These are phyloP conservation scores for Trapa incisa DNA, from an alignment of 345 rosid species.

Conservation along the genomic window DNA sequence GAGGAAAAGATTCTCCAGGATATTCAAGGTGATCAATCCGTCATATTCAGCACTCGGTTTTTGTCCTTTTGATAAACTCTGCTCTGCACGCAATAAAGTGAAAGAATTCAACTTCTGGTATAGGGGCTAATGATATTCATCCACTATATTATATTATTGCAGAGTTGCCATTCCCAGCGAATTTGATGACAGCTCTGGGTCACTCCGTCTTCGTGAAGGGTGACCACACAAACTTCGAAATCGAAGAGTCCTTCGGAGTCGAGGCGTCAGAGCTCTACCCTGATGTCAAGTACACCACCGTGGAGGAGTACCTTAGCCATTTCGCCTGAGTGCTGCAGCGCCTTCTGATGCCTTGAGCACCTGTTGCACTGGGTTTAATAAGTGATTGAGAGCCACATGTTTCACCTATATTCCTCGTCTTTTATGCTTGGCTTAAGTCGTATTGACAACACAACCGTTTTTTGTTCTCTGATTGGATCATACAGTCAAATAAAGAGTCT, in stretches of 20 bases:
- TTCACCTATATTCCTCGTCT: too few relatives aligned
- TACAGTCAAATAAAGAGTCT: too few relatives aligned
- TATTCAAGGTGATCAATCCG: neutral
- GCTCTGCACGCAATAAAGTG: neutral
- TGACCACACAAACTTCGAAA: constrained; percentile 8
- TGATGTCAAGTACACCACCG: constrained; percentile 2
- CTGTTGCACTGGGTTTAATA: too few relatives aligned
- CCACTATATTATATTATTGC: neutral
- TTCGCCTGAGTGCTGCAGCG: neutral
- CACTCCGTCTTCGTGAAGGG: constrained; percentile 10
- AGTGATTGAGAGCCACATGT: too few relatives aligned
- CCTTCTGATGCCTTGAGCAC: too few relatives aligned
- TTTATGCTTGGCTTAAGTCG: too few relatives aligned
- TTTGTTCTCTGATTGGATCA: too few relatives aligned
- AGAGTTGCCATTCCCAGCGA: neutral
- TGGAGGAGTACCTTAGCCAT: constrained; percentile 7
- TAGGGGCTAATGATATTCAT: neutral
- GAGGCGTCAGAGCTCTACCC: constrained; percentile 15
- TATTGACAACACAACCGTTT: too few relatives aligned
- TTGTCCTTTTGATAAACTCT: neutral
- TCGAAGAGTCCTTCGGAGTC: constrained; percentile 5
- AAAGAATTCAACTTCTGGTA: neutral
- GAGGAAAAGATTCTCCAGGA: neutral
- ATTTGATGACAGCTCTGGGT: neutral
- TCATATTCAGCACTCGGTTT: neutral